Evolutionary conservation across 2,329 filamentous ascomycete species (phyloP).

Genomic region (Fusarium chuoi): DNA sequence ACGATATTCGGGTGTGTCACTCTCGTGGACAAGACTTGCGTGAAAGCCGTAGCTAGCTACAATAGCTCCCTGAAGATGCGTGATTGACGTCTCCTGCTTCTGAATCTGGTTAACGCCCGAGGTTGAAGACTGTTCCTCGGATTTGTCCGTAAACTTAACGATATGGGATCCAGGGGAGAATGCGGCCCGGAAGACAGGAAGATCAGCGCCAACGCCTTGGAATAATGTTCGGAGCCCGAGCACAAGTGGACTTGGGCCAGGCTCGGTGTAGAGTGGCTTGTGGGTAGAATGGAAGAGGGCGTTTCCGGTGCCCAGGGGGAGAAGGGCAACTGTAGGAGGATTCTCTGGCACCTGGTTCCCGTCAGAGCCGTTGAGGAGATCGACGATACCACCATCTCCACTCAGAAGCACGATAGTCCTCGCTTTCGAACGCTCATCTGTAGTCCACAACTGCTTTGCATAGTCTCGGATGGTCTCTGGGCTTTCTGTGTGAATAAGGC

Average conservation of each 20-base stretch:
- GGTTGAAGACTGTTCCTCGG: neutral
- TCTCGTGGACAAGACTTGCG: conserved; percentile 88
- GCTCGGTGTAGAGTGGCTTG: conserved; percentile 62
- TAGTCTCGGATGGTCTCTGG: conserved; percentile 73
- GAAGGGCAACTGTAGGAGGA: conserved; percentile 60
- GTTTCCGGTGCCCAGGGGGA: conserved; percentile 74
- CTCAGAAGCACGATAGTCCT: conserved; percentile 79
- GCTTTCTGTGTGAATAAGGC: conserved; percentile 70
- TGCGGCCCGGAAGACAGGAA: conserved; percentile 71
- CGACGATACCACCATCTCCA: conserved; percentile 87
- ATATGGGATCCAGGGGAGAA: conserved; percentile 69
- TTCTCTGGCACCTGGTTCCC: conserved; percentile 22
- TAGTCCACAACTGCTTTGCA: conserved; percentile 54
- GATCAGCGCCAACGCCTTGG: conserved; percentile 60
- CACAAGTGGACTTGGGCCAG: conserved; percentile 55
- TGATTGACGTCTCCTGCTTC: conserved; percentile 49
- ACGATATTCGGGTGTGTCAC: conserved; percentile 84
- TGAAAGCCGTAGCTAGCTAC: conserved; percentile 93
- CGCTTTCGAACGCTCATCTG: conserved; percentile 48
- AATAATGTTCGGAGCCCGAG: conserved; percentile 69
- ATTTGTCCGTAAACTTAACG: conserved; percentile 51
- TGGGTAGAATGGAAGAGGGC: conserved; percentile 72
- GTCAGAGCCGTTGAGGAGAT: conserved; percentile 76
- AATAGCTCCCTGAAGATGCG: conserved; percentile 75
- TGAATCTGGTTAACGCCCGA: conserved; percentile 24